A percentile compares a stretch with the other conserved stretches of the same genome.
Evolutionary conservation across 352 stramenopile species (phyloP).

Genomic region (Globisporangium solare): DNA sequence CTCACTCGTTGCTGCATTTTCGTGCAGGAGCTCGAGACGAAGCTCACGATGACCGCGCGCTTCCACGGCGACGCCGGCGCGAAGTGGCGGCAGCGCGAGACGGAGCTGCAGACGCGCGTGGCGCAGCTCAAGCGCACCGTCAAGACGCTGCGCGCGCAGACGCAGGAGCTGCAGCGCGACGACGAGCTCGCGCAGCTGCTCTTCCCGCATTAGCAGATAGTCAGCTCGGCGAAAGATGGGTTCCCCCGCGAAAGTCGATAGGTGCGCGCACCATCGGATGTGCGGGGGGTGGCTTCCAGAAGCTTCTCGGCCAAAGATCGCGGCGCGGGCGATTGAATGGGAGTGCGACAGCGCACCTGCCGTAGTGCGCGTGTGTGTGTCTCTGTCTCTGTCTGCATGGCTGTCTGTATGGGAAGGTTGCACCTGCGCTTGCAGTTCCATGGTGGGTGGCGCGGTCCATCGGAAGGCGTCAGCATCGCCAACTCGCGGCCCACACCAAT

Average conservation of each 20-base stretch:
- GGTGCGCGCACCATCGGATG: background rate
- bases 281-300: slow-evolving; percentile 8
- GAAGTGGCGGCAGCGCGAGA: slow-evolving; percentile 14
- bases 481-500: slow-evolving; percentile 12
- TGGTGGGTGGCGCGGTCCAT: background rate
- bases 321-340: background rate
- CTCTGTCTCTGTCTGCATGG: no score
- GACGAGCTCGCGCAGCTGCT: slow-evolving; percentile 15
- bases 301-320: slow-evolving; percentile 9
- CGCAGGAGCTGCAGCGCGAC: slow-evolving; percentile 23
- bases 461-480: background rate
- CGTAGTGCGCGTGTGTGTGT: no score
- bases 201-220: slow-evolving; percentile 1
- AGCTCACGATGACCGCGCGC: slow-evolving; percentile 8
- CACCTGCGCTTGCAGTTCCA: slow-evolving; percentile 1
- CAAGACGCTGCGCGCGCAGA: slow-evolving; percentile 19
- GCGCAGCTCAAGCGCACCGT: slow-evolving; percentile 20
- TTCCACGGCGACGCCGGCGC: slow-evolving; percentile 1
- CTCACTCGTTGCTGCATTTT: background rate
- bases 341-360: background rate
- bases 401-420: no score
- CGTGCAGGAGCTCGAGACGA: slow-evolving; percentile 9
- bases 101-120: slow-evolving; percentile 14
- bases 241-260: background rate
- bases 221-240: background rate